phyloP scores from a whole-genome alignment of 192 early-diverging fungal species.

The Funneliformis geosporum region DNA sequence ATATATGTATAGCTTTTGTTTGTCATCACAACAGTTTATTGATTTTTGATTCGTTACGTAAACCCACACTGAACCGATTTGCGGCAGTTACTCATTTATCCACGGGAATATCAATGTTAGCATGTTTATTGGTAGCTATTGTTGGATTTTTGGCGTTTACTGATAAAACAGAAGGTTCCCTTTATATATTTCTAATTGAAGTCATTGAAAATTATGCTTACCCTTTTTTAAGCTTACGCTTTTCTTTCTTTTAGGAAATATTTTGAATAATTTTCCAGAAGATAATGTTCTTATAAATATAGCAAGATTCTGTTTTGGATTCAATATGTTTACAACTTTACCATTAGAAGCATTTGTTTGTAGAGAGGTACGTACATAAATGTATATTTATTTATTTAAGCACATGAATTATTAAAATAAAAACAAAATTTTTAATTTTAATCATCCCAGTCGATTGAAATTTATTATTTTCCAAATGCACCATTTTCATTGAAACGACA shows the following conservation, averaged over 20 bases:
- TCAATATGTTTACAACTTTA: slow-evolving; percentile 95
- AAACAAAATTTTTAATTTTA: not conserved
- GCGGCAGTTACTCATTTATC: slow-evolving; percentile 81
- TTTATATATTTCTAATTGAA: not conserved
- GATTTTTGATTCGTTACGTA: slow-evolving; percentile 82
- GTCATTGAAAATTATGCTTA: not conserved
- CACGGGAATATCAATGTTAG: slow-evolving; percentile 67
- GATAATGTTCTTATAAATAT: slow-evolving; percentile 81
- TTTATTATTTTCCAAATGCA: slow-evolving; percentile 55
- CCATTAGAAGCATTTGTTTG: slow-evolving; percentile 91
- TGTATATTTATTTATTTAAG: not conserved
- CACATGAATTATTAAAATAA: not conserved
- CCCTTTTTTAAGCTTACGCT: not conserved
- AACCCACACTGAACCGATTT: slow-evolving; percentile 84
- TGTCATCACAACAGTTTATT: slow-evolving; percentile 96
- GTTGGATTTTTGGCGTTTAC: slow-evolving; percentile 81
- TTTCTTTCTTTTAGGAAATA: slow-evolving; percentile 61
- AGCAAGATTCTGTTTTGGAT: slow-evolving; percentile 81
- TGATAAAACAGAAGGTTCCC: slow-evolving; percentile 72
- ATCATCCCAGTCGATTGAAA: slow-evolving; percentile 60
- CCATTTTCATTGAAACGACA: slow-evolving; percentile 66
- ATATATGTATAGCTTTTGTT: slow-evolving; percentile 69
- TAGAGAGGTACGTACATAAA: slow-evolving; percentile 60
- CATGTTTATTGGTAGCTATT: slow-evolving; percentile 71
- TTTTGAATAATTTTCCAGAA: slow-evolving; percentile 85